Conservation (phyloP, 2,329 filamentous ascomycete genomes). For the Botrytis sinoallii region DNA sequence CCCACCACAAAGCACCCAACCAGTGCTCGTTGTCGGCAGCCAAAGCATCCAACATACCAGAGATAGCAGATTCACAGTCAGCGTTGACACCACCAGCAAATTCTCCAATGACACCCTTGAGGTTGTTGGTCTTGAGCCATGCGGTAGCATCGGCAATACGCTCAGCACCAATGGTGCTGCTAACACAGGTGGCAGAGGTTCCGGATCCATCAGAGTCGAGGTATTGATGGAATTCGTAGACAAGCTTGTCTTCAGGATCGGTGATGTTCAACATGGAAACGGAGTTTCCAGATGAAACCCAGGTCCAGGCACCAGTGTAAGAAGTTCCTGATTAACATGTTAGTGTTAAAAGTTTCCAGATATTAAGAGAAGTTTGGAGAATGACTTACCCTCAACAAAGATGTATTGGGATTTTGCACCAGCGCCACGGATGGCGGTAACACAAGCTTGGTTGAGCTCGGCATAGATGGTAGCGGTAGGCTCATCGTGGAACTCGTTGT, state of each 20-base stretch:
- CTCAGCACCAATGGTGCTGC: constrained; percentile 51
- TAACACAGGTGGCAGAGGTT: constrained; percentile 49
- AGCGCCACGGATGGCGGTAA: constrained; percentile 43
- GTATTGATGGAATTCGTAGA: constrained; percentile 63
- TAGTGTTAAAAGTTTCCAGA: not conserved
- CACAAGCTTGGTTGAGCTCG: constrained; percentile 45
- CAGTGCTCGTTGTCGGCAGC: constrained; percentile 50
- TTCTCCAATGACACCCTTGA: constrained; percentile 53
- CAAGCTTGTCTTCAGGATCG: constrained; percentile 51
- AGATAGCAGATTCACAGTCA: constrained; percentile 48
- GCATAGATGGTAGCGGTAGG: constrained; percentile 9
- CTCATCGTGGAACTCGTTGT: constrained; percentile 45
- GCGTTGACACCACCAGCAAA: constrained; percentile 52
- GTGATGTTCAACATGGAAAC: constrained; percentile 46
- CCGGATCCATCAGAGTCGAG: constrained; percentile 55
- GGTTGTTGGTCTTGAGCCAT: constrained; percentile 53
- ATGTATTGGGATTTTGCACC: constrained; percentile 53
- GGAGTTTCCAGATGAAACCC: constrained; percentile 44
- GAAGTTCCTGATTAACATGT: constrained; percentile 36
- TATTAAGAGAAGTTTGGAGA: not conserved
- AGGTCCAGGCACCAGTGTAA: constrained; percentile 32
- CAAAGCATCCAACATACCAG: constrained; percentile 49
- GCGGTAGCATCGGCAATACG: constrained; percentile 49
- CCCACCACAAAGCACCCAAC: constrained; percentile 52
- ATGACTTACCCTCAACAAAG: constrained; percentile 50